Evolutionary conservation across 1,284 basidiomycete species (phyloP), one percentile per base, ranked within the genome.

Genomic region (Apiotrichum akiyoshidainum): DNA sequence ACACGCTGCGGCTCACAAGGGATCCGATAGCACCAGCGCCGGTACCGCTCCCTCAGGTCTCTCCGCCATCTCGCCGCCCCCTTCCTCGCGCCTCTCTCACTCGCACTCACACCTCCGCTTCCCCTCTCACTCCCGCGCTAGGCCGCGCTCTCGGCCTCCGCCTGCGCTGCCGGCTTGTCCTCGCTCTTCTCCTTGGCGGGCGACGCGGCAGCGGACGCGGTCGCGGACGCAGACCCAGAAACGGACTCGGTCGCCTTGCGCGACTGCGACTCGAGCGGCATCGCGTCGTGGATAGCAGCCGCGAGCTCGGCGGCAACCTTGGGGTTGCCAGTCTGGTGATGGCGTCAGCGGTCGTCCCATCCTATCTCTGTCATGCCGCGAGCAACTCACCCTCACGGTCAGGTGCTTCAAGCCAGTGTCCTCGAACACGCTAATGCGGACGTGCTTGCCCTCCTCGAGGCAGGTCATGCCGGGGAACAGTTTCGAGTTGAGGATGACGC

Each of bases 381-480:
- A 37, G 14, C 19, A 22, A 78, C 85, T 65, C 68, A 91, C 90
- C 77, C 87, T 82, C 55, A 93, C 78, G 70, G 90, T 90, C 68
- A 91, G 87, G 65, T 90, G 86, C 14, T 81, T 81, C 16, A 85
- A 82, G 46, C 73, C 74, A n/a, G 84, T 84, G 51, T 81, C 79
- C 68, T 90, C 87, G 54, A 91, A 85, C 31, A 86, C 84, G 66
- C 86, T 88, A 75, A 90, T 87, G 55, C 88, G 81, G 65, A 93
- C 75, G 76, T 90, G 91, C 89, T 78, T 92, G 85, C 58, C 89
- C 85, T 69, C 89, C 46, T 76, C 74, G 63, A 83, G 81, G 75
- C 87, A 89, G 53, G 83, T 83, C 89, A 95, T 92, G 21, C 92
- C 92, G 64, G 83, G 81, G 81, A 95, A 96, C 49, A 97, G 81